phyloP scores from a whole-genome alignment of 805 yeast genomes.

The Metschnikowia drakensbergensis region DNA sequence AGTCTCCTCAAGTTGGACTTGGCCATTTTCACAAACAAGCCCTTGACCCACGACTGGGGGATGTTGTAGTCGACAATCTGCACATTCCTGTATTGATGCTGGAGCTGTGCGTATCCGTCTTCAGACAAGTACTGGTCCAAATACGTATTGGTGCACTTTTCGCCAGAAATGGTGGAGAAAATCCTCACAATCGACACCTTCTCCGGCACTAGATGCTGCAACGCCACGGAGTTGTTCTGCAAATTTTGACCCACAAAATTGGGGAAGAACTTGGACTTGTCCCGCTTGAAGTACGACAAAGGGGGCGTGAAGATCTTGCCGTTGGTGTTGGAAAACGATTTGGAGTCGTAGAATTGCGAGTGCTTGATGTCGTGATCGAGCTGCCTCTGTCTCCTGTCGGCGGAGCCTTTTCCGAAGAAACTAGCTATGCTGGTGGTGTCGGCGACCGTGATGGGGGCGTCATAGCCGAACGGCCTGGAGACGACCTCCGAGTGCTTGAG shows the following conservation, averaged over 20 bases:
- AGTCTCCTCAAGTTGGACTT: constrained; percentile 41
- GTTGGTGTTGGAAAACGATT: constrained; percentile 52
- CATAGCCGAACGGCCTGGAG: constrained; percentile 39
- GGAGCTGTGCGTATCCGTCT: constrained; percentile 40
- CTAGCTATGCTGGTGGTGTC: constrained; percentile 17
- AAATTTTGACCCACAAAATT: constrained; percentile 62
- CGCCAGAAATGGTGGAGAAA: constrained; percentile 68
- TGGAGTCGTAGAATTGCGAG: constrained; percentile 42
- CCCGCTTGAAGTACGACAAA: constrained; percentile 66
- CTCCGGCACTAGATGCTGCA: constrained; percentile 39
- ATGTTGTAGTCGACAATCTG: constrained; percentile 76
- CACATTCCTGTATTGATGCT: constrained; percentile 43
- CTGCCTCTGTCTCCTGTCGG: constrained; percentile 35
- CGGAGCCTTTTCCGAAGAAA: constrained; percentile 33
- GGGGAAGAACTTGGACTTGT: constrained; percentile 77
- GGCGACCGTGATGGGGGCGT: constrained; percentile 16
- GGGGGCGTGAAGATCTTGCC: constrained; percentile 89
- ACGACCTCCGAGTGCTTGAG: constrained; percentile 29
- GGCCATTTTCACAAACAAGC: constrained; percentile 48
- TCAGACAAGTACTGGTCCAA: constrained; percentile 45
- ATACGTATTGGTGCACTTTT: constrained; percentile 58
- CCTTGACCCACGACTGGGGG: constrained; percentile 71
- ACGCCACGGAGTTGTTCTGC: constrained; percentile 30
- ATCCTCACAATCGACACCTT: constrained; percentile 63
- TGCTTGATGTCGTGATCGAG: constrained; percentile 41